A percentile compares a stretch with the other conserved stretches of the same genome.
Evolutionary conservation across 1,139 yeast species (phyloP).

Genomic region (Suhomyces ambrosiae): DNA sequence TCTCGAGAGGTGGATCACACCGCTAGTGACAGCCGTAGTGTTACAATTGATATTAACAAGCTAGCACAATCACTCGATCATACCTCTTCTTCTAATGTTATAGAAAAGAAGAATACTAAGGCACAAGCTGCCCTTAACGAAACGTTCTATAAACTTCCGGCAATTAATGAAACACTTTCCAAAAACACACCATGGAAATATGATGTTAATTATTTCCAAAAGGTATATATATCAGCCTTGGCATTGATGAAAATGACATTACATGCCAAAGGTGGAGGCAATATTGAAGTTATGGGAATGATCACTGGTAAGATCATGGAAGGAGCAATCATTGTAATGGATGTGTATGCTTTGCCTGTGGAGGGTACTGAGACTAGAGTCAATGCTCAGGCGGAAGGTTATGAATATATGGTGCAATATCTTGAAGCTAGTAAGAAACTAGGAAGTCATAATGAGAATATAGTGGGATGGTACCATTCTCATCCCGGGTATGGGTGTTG

Average conservation of each 20-base stretch:
- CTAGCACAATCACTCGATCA: conserved; percentile 11
- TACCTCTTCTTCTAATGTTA: neutral
- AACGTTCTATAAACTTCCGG: conserved; percentile 14
- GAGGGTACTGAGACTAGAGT: conserved; percentile 96
- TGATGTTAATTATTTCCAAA: conserved; percentile 62
- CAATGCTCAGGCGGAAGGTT: conserved; percentile 91
- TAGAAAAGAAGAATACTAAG: conserved; percentile 2
- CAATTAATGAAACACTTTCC: conserved; percentile 15
- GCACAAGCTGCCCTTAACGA: conserved; percentile 5
- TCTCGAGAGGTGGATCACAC: neutral
- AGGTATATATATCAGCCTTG: conserved; percentile 68
- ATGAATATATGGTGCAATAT: conserved; percentile 91
- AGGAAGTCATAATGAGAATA: conserved; percentile 53
- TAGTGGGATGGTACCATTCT: conserved; percentile 95
- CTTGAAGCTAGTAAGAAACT: conserved; percentile 59
- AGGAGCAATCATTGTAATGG: conserved; percentile 69
- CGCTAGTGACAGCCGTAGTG: neutral
- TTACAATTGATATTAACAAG: conserved; percentile 12
- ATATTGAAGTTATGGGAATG: conserved; percentile 96
- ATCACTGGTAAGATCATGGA: conserved; percentile 73
- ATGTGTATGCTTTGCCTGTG: conserved; percentile 85
- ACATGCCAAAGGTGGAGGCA: conserved; percentile 84
- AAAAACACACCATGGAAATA: conserved; percentile 42
- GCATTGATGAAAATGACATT: conserved; percentile 79
- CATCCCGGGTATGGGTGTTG: conserved; percentile 98